A percentile compares a stretch with the other conserved stretches of the same genome.
These are phyloP conservation scores for Taxillus chinensis DNA, from an alignment of 164 flowering plant genomes.

Conservation along the genomic window DNA sequence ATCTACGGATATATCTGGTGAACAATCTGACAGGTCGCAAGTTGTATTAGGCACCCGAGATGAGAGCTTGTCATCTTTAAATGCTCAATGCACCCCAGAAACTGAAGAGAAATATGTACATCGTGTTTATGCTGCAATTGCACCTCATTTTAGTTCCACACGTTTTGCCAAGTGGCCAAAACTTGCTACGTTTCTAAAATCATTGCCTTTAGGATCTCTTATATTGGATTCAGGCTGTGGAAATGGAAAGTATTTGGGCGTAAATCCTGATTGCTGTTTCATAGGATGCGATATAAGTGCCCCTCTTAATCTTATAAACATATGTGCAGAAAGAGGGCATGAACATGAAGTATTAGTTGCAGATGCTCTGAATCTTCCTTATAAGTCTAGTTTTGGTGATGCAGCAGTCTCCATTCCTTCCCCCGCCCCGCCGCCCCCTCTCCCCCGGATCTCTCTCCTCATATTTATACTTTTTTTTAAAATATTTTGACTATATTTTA, in stretches of 20 bases:
- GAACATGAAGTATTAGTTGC: constrained; percentile 93
- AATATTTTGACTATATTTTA: no score
- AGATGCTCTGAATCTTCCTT: constrained; percentile 91
- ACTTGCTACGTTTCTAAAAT: constrained; percentile 62
- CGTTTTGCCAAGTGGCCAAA: constrained; percentile 97
- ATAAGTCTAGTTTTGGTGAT: constrained; percentile 71
- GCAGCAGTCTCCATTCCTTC: constrained; percentile 98
- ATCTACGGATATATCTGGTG: constrained; percentile 19
- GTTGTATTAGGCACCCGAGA: constrained; percentile 10
- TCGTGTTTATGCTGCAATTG: constrained; percentile 91
- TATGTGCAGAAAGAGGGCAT: constrained; percentile 71
- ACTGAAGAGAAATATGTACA: constrained; percentile 93
- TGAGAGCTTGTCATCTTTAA: constrained; percentile 16
- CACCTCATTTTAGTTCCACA: constrained; percentile 95
- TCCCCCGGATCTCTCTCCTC: no score
- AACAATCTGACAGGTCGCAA: constrained; percentile 11
- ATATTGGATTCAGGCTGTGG: constrained; percentile 93
- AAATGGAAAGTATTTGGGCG: constrained; percentile 89
- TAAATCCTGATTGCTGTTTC: constrained; percentile 58
- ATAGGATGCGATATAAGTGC: constrained; percentile 91
- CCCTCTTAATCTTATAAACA: constrained; percentile 57
- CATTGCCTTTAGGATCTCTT: constrained; percentile 58
- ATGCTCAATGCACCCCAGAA: constrained; percentile 63
- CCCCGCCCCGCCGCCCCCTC: no score
- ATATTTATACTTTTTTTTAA: no score